Evolutionary conservation across 768 basidiomycete species (phyloP), one percentile per base, ranked within the genome.

Genomic region (Coprinopsis sp.): DNA sequence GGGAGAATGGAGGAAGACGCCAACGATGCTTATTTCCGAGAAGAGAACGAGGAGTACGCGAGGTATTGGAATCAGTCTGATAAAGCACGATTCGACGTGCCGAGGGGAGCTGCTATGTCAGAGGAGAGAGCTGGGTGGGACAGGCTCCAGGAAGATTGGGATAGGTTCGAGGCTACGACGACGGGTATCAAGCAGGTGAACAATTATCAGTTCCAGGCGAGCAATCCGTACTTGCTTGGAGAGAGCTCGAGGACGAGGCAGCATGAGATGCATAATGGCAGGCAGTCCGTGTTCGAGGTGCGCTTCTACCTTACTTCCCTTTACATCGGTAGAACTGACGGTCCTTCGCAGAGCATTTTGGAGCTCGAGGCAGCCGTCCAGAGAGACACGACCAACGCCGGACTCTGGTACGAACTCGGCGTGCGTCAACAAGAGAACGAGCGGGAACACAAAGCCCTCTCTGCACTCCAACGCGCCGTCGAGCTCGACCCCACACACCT

Each of bases 391-490:
- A 67, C 62, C 7, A 77, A 87, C 55, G 81, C 87, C 3, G 54
- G 66, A 28, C 85, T 84, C 7, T 99, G 96, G 96, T 94, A 79
- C 59, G 79, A 87, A 54, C 82, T 98, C 40, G 96, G 96, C 21
- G 84, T 99, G 39, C 93, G 90, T 64, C 96, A 98, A 59, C 96
- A 99, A 64, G 94, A 96, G 66, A 96, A 94, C 61, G 96, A 99
- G 64, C 82, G 94, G 13, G 96, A 99, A 66, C 75, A 77, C 6
- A 84, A 91, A 56, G 96, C 96, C 3, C 77, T 98, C 33, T 76
- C 82, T 45, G 96, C 96, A 2, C 76, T 99, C 16, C 70, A 76
- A 39, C 84, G 84, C 46, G 84, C 92, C 8, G 69, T 92, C 41
- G 81, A 87, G 51, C 77, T 98, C 28, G 87, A 95, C 55, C 82